Evolutionary conservation across 140 eudicot species (phyloP).

Genomic region (Senecio squalidus): DNA sequence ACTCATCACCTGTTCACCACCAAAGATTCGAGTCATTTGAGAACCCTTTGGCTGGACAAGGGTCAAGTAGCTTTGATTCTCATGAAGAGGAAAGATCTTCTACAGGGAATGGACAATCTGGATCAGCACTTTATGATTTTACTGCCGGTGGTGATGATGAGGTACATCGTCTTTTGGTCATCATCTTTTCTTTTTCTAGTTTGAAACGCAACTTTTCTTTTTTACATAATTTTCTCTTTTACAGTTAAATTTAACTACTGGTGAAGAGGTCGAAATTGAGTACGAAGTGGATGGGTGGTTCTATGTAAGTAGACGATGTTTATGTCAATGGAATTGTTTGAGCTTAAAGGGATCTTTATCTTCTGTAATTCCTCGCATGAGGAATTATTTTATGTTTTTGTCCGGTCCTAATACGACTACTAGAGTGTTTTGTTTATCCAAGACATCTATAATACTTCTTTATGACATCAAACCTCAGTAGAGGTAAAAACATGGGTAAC

Average conservation of each 20-base stretch:
- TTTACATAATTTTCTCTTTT: background rate
- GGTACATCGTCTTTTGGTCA: slow-evolving; percentile 36
- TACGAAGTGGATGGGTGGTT: slow-evolving; percentile 99
- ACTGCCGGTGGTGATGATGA: slow-evolving; percentile 99
- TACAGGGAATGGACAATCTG: slow-evolving; percentile 56
- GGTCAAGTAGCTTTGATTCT: slow-evolving; percentile 66
- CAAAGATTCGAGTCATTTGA: slow-evolving; percentile 87
- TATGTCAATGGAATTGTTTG: background rate
- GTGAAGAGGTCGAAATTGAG: slow-evolving; percentile 91
- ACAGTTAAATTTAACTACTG: slow-evolving; percentile 89
- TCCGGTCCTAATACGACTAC: background rate
- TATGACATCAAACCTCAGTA: too few species aligned
- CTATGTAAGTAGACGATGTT: slow-evolving; percentile 59
- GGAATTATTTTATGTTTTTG: background rate
- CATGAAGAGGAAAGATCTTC: slow-evolving; percentile 68
- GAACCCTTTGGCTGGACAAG: slow-evolving; percentile 79
- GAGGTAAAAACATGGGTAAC: too few species aligned
- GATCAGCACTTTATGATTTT: slow-evolving; percentile 93
- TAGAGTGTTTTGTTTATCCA: background rate
- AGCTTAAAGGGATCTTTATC: background rate
- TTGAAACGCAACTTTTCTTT: background rate
- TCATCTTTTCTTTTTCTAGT: background rate
- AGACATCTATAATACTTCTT: too few species aligned
- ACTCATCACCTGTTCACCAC: slow-evolving; percentile 66
- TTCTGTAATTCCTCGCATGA: background rate